Evolutionary conservation across 768 basidiomycete genomes (phyloP).

Genomic region (Trametes punicea): DNA sequence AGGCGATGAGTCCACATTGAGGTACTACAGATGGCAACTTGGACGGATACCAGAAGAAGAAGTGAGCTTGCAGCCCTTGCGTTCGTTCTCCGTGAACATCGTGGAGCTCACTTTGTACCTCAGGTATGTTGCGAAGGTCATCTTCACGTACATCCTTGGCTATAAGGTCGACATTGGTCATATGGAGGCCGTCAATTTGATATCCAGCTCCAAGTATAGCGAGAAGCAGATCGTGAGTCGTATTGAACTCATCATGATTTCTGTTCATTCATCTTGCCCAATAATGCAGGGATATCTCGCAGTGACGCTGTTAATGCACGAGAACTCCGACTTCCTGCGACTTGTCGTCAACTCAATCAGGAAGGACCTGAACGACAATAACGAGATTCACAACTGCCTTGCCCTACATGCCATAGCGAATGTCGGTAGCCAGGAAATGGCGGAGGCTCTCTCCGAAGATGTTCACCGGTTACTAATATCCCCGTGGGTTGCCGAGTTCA

Average conservation of each 20-base stretch:
- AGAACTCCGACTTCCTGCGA: slow-evolving; percentile 95
- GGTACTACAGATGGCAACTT: slow-evolving; percentile 65
- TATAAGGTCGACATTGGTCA: slow-evolving; percentile 99
- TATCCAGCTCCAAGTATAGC: slow-evolving; percentile 91
- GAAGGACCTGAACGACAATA: slow-evolving; percentile 93
- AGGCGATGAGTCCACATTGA: not conserved
- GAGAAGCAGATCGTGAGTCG: slow-evolving; percentile 96
- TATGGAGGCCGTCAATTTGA: slow-evolving; percentile 99
- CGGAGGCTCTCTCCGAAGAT: slow-evolving; percentile 89
- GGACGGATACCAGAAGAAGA: slow-evolving; percentile 91
- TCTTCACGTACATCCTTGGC: slow-evolving; percentile 98
- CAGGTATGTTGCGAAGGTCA: slow-evolving; percentile 97
- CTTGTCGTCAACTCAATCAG: slow-evolving; percentile 97
- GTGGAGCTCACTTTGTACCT: not conserved
- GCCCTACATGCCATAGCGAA: slow-evolving; percentile 98
- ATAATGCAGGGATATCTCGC: slow-evolving; percentile 93
- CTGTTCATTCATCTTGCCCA: not conserved
- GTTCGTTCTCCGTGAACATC: not conserved
- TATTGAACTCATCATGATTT: not conserved
- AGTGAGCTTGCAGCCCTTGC: slow-evolving; percentile 44
- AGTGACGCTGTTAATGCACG: slow-evolving; percentile 95
- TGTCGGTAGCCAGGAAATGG: slow-evolving; percentile 97
- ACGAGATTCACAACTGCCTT: slow-evolving; percentile 93
- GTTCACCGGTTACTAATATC: slow-evolving; percentile 94
- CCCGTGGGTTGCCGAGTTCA: no score